Conservation (phyloP, 2,329 filamentous ascomycete species). For the Geosmithia putterillii region DNA sequence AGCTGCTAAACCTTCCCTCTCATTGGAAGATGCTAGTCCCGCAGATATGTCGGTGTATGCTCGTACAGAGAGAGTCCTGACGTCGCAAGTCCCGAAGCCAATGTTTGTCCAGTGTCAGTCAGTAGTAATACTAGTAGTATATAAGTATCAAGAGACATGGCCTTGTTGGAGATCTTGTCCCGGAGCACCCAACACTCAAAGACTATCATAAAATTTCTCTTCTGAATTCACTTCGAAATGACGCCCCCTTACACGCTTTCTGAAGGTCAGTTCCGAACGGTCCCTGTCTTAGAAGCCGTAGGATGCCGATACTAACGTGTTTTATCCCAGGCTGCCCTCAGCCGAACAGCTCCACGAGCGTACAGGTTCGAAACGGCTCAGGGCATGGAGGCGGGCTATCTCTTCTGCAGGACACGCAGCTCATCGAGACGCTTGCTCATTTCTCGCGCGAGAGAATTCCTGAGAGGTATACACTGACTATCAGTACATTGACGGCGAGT, state of each 20-base stretch:
- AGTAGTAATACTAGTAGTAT: too few species aligned
- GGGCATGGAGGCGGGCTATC: slow-evolving; percentile 31
- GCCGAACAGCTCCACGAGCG: slow-evolving; percentile 3
- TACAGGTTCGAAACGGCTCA: slow-evolving; percentile 3
- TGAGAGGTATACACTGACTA: slow-evolving; percentile 19
- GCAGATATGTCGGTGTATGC: too few species aligned
- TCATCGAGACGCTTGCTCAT: slow-evolving; percentile 42
- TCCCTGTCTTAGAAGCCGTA: too few species aligned
- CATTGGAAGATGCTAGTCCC: too few species aligned
- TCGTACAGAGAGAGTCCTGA: too few species aligned
- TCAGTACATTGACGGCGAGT: neutral
- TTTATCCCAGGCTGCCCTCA: slow-evolving; percentile 2
- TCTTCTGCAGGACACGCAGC: slow-evolving; percentile 44
- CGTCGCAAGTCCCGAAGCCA: too few species aligned
- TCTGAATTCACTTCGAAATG: neutral
- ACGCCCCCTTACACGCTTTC: neutral
- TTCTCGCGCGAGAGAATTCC: slow-evolving; percentile 43
- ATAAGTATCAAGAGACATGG: too few species aligned
- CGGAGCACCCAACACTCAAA: too few species aligned
- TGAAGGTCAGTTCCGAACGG: neutral
- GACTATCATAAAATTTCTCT: too few species aligned
- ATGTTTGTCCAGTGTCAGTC: too few species aligned
- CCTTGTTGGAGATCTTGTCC: too few species aligned
- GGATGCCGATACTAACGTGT: neutral
- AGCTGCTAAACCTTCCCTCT: too few species aligned